Percentiles rank a stretch among this genome's conserved stretches.
These are phyloP conservation scores for Akanthomyces lecanii DNA, from an alignment of 2,329 filamentous ascomycete genomes.

Conservation along the genomic window DNA sequence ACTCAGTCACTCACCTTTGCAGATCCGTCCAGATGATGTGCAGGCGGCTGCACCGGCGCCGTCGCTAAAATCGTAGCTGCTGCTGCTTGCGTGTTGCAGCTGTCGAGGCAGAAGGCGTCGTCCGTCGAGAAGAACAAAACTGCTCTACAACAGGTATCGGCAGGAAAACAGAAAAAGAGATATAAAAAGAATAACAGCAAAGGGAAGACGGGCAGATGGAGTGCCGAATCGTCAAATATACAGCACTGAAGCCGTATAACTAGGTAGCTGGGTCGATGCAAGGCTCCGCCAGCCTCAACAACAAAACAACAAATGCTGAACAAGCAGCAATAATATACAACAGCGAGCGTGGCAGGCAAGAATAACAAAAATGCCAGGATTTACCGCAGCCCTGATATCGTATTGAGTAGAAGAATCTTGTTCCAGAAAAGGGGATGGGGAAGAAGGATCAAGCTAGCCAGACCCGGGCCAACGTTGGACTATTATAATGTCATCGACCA, in stretches of 20 bases:
- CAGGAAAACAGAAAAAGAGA: not conserved
- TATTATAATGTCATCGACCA: not conserved
- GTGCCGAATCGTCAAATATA: no score
- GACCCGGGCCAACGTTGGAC: not conserved
- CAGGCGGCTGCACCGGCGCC: slow-evolving; percentile 8
- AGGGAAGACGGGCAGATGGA: no score
- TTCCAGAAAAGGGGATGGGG: not conserved
- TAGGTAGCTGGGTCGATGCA: not conserved
- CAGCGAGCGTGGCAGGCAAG: not conserved
- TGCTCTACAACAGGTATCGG: no score
- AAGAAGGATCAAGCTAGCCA: not conserved
- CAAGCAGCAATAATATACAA: not conserved
- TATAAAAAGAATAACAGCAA: no score
- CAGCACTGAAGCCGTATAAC: no score
- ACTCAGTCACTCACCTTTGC: not conserved
- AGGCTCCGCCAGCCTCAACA: not conserved
- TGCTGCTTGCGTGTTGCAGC: not conserved
- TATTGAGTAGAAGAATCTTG: not conserved
- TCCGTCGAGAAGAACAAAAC: not conserved
- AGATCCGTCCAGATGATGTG: slow-evolving; percentile 11
- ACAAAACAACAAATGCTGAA: not conserved
- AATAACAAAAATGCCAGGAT: not conserved
- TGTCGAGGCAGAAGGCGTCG: not conserved
- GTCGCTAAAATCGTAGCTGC: slow-evolving; percentile 1
- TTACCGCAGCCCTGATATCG: not conserved